Evolutionary conservation across 768 basidiomycete species (phyloP).

Genomic region (Russula sp.): DNA sequence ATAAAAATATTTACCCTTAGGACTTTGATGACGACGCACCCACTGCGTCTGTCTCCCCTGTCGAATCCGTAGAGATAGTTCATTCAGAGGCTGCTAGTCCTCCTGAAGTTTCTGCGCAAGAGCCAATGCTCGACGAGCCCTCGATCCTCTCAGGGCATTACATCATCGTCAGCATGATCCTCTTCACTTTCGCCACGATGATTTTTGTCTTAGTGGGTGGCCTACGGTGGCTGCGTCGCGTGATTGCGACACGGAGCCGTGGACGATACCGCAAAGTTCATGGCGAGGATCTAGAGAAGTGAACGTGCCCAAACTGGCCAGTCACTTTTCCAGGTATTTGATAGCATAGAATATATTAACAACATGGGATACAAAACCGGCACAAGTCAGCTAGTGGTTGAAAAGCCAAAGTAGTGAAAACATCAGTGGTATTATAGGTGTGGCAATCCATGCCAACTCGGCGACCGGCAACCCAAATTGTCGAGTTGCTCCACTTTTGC

Average conservation of each 20-base stretch:
- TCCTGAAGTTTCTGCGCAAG: not conserved
- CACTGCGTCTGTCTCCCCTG: conserved; percentile 1
- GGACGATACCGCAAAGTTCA: conserved; percentile 25
- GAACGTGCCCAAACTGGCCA: not conserved
- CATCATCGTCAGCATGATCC: conserved; percentile 37
- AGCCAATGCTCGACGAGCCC: conserved; percentile 26
- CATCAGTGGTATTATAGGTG: not conserved
- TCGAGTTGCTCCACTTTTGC: conserved; percentile 22
- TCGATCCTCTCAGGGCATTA: conserved; percentile 30
- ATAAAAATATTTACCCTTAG: conserved; percentile 34
- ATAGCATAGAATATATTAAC: not conserved
- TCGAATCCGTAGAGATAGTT: conserved; percentile 1
- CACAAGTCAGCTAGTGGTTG: not conserved
- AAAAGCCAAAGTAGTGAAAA: not conserved
- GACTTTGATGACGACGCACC: conserved; percentile 30
- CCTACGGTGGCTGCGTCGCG: conserved; percentile 23
- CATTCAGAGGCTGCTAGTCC: conserved; percentile 9
- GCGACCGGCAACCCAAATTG: not conserved
- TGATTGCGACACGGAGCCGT: conserved; percentile 17
- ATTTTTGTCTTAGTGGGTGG: conserved; percentile 27
- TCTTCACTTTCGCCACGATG: conserved; percentile 30
- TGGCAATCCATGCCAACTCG: conserved; percentile 4
- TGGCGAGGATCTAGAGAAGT: conserved; percentile 22
- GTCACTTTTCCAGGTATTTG: not conserved
- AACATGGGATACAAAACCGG: conserved; percentile 5